Evolutionary conservation across 257 asterid genomes (phyloP).

Genomic region (Anisodus acutangulus): DNA sequence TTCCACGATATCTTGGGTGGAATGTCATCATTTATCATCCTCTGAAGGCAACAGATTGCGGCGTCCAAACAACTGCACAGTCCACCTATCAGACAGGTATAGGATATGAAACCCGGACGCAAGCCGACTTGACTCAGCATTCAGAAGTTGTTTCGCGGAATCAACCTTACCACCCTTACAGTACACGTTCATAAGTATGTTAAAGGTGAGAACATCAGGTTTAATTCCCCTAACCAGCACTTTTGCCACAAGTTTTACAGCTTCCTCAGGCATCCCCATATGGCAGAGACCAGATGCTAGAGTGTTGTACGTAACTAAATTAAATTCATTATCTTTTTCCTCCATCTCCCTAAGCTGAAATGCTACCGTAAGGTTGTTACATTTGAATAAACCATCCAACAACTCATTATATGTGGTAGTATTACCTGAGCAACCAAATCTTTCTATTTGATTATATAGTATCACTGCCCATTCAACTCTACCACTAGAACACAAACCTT

Average conservation of each 20-base stretch:
- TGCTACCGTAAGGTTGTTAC: slow-evolving; percentile 40
- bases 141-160: slow-evolving; percentile 51
- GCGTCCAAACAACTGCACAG: slow-evolving; percentile 53
- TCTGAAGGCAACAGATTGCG: slow-evolving; percentile 49
- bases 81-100: slow-evolving; percentile 64
- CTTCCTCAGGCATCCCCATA: slow-evolving; percentile 53
- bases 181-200: slow-evolving; percentile 59
- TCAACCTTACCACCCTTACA: slow-evolving; percentile 62
- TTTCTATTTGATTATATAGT: slow-evolving; percentile 69
- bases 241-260: slow-evolving; percentile 58
- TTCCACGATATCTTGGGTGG: slow-evolving; percentile 71
- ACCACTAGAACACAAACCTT: slow-evolving; percentile 64
- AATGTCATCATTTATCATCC: slow-evolving; percentile 70
- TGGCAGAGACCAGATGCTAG: slow-evolving; percentile 57
- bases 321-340: slow-evolving; percentile 53
- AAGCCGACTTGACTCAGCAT: slow-evolving; percentile 47
- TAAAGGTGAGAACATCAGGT: slow-evolving; percentile 64
- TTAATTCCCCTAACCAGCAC: slow-evolving; percentile 63
- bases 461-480: slow-evolving; percentile 70
- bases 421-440: slow-evolving; percentile 52
- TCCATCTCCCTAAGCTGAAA: slow-evolving; percentile 66
- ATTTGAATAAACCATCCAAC: slow-evolving; percentile 64
- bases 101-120: slow-evolving; percentile 60
- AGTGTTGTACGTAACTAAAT: slow-evolving; percentile 69
- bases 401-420: slow-evolving; percentile 67